Percentiles rank a stretch among this genome's conserved stretches.
Conservation (phyloP, 306 rosid genomes). For the Abrus precatorius region DNA sequence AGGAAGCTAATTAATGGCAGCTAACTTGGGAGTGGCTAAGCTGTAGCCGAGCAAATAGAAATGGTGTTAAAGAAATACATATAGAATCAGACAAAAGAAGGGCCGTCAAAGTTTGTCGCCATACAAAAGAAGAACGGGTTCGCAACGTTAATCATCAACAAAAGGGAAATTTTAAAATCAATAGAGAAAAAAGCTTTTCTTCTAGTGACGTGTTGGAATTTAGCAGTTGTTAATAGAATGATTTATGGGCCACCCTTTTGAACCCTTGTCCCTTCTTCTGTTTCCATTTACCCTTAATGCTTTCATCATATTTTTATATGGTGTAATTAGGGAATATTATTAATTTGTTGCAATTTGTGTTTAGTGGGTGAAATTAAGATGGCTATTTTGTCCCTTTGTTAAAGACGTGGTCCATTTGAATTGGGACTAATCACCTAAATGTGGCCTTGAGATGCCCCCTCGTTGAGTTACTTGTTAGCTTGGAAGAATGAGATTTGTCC, state of each 20-base stretch:
- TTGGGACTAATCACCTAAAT: conserved; percentile 58
- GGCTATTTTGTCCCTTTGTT: conserved; percentile 54
- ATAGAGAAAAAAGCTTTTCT: conserved; percentile 43
- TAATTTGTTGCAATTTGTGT: conserved; percentile 50
- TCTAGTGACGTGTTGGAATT: conserved; percentile 64
- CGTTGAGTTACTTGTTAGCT: conserved; percentile 43
- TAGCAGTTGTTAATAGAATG: conserved; percentile 60
- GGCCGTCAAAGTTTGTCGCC: conserved; percentile 68
- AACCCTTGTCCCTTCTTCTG: conserved; percentile 63
- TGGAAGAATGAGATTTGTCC: conserved; percentile 56
- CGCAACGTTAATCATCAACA: conserved; percentile 57
- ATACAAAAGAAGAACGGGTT: conserved; percentile 62
- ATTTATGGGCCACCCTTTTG: conserved; percentile 58
- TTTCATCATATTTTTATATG: conserved; percentile 12
- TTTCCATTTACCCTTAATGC: conserved; percentile 47
- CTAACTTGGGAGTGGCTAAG: conserved; percentile 16
- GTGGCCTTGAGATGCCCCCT: conserved; percentile 56
- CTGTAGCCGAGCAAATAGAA: neutral
- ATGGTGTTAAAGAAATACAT: conserved; percentile 16
- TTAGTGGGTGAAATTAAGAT: conserved; percentile 51
- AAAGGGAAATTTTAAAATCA: conserved; percentile 45
- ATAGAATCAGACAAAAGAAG: conserved; percentile 63
- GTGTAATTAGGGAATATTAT: conserved; percentile 40
- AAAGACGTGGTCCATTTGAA: conserved; percentile 56
- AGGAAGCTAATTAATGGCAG: neutral